A percentile compares a stretch with the other conserved stretches of the same genome.
Conservation (phyloP, 108 stramenopile species). For the Pseudonitzschia pungens region DNA sequence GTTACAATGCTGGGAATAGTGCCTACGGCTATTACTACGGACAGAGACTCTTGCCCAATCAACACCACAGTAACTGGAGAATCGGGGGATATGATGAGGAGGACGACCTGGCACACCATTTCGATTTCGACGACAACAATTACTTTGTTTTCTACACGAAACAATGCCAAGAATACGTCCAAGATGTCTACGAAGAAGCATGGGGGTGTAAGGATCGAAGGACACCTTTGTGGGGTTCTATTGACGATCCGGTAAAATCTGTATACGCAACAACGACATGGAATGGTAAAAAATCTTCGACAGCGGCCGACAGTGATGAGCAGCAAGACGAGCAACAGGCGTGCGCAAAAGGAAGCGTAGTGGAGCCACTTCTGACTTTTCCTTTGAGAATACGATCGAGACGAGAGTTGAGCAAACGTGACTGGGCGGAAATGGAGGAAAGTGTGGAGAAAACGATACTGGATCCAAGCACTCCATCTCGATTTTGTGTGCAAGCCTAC, state of each 20-base stretch:
- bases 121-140: slow-evolving; percentile 10
- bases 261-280: slow-evolving; percentile 65
- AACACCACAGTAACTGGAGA: slow-evolving; percentile 3
- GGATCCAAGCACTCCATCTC: slow-evolving; percentile 56
- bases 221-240: slow-evolving; percentile 70
- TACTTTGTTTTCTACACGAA: slow-evolving; percentile 41
- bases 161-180: slow-evolving; percentile 47
- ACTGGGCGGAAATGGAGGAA: slow-evolving; percentile 76
- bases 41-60: neutral
- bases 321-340: slow-evolving; percentile 5
- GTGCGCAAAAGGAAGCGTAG: neutral
- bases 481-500: slow-evolving; percentile 55
- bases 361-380: slow-evolving; percentile 53
- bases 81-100: slow-evolving; percentile 15
- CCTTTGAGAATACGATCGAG: slow-evolving; percentile 70
- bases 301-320: neutral
- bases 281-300: slow-evolving; percentile 36
- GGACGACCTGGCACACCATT: neutral
- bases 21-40: slow-evolving; percentile 13
- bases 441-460: slow-evolving; percentile 61
- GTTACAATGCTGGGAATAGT: neutral
- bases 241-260: slow-evolving; percentile 62
- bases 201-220: slow-evolving; percentile 34
- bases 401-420: slow-evolving; percentile 38
- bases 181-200: slow-evolving; percentile 53